Evolutionary conservation across 129 eudicot species (phyloP).

Genomic region (Dittrichia graveolens): DNA sequence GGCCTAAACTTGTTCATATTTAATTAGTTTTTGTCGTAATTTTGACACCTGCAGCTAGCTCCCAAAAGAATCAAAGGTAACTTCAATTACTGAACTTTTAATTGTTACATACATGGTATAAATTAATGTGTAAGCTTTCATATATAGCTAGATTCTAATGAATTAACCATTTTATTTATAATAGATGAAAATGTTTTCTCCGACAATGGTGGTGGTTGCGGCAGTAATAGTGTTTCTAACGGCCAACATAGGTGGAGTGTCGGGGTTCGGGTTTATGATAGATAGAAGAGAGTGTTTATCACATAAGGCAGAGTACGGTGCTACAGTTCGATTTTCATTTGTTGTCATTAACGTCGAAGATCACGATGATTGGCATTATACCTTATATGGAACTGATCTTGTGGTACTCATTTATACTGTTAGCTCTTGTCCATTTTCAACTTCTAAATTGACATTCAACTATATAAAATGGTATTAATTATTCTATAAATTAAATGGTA

Average conservation of each 20-base stretch:
- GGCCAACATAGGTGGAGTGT: conserved; percentile 38
- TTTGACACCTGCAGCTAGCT: no score
- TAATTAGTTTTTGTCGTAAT: no score
- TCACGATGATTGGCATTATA: conserved; percentile 50
- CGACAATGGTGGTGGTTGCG: background rate
- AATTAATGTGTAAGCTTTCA: no score
- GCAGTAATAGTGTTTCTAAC: conserved; percentile 31
- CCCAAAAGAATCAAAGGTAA: no score
- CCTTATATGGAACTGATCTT: conserved; percentile 66
- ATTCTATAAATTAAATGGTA: conserved; percentile 5
- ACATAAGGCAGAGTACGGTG: conserved; percentile 66
- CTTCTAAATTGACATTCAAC: background rate
- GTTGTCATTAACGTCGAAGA: conserved; percentile 74
- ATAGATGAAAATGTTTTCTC: no score
- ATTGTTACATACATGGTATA: no score
- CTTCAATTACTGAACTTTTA: no score
- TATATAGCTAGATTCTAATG: no score
- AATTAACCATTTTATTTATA: no score
- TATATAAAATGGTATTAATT: conserved; percentile 10
- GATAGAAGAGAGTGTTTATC: conserved; percentile 76
- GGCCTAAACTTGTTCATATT: no score
- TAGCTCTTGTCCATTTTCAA: no score
- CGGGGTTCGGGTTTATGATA: conserved; percentile 68
- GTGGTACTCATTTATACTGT: conserved; percentile 42
- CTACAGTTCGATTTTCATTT: conserved; percentile 64